A percentile compares a stretch with the other conserved stretches of the same genome.
phyloP scores from a whole-genome alignment of 441 rosid genomes.

The Pelargonium australe region DNA sequence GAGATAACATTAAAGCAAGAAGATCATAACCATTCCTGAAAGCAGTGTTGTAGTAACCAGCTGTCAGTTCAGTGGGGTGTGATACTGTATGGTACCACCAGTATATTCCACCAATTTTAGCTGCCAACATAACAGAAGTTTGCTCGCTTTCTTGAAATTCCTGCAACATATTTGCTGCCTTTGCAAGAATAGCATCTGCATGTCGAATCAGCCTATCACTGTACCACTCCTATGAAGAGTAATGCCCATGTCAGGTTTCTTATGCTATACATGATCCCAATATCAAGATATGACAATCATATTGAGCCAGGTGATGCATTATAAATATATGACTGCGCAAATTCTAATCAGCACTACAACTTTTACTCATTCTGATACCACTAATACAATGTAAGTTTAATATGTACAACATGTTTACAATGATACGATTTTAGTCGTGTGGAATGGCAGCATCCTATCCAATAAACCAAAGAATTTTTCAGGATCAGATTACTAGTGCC shows the following conservation, averaged over 20 bases:
- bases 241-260: not conserved
- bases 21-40: constrained; percentile 67
- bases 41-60: constrained; percentile 67
- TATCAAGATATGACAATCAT: constrained; percentile 5
- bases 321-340: not conserved
- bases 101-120: constrained; percentile 57
- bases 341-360: not conserved
- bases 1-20: constrained; percentile 53
- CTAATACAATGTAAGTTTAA: not conserved
- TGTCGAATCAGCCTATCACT: constrained; percentile 56
- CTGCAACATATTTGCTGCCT: constrained; percentile 36
- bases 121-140: constrained; percentile 43
- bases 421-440: not conserved
- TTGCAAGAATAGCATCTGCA: constrained; percentile 60
- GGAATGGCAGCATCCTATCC: not conserved
- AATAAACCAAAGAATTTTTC: not conserved
- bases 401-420: not conserved
- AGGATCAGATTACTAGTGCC: not conserved
- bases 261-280: not conserved
- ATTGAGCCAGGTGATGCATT: not conserved
- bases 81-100: constrained; percentile 74
- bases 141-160: constrained; percentile 33
- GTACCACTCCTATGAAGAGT: constrained; percentile 49
- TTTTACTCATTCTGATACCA: not conserved
- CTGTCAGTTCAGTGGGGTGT: constrained; percentile 69